Conservation (phyloP, 1,139 yeast genomes). For the Kazachstania sp. region DNA sequence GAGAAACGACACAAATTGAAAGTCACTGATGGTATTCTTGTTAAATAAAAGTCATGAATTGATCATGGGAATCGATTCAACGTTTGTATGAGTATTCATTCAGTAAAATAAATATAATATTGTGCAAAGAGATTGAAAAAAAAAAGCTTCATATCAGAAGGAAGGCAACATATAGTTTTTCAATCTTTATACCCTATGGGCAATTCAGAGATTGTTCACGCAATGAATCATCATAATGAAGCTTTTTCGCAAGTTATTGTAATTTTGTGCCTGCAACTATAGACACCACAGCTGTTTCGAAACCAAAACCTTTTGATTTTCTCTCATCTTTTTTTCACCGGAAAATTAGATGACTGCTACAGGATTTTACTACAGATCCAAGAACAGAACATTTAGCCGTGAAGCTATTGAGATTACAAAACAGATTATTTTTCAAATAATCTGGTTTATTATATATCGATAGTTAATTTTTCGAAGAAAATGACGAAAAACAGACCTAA, state of each 20-base stretch:
- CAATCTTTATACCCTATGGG: conserved; percentile 22
- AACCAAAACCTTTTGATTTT: conserved; percentile 8
- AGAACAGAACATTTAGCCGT: background rate
- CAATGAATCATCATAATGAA: conserved; percentile 28
- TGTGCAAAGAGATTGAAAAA: too few species aligned
- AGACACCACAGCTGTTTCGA: conserved; percentile 5
- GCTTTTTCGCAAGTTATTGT: background rate
- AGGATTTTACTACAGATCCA: too few species aligned
- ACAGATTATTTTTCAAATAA: background rate
- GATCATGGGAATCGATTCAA: too few species aligned
- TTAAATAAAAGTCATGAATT: too few species aligned
- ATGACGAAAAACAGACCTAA: too few species aligned
- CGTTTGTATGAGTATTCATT: background rate
- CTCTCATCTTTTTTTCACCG: too few species aligned
- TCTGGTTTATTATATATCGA: background rate
- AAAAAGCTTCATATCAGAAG: conserved; percentile 26
- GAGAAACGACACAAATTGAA: too few species aligned
- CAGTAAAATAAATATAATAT: background rate
- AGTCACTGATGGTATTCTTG: too few species aligned
- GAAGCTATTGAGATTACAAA: conserved; percentile 2
- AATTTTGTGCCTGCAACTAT: too few species aligned
- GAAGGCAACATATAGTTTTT: conserved; percentile 33
- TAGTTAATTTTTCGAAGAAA: too few species aligned
- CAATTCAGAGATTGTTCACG: conserved; percentile 33
- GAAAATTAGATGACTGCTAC: background rate